Conservation (phyloP, 148 eudicot genomes). For the Agrostemma githago region DNA sequence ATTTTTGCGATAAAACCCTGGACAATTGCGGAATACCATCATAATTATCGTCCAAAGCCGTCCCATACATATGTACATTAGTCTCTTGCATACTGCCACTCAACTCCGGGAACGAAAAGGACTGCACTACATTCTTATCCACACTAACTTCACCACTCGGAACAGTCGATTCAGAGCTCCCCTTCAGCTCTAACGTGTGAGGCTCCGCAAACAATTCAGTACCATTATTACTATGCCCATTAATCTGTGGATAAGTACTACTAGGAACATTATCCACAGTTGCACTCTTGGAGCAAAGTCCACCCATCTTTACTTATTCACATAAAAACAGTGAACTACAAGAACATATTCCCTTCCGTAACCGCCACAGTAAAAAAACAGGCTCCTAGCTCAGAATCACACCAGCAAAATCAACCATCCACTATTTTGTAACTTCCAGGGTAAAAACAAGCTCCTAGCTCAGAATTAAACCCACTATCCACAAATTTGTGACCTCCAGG, state of each 20-base stretch:
- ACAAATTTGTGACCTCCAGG: background rate
- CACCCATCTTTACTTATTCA: slow-evolving; percentile 57
- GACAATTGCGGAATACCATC: slow-evolving; percentile 84
- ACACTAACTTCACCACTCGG: slow-evolving; percentile 29
- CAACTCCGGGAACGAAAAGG: slow-evolving; percentile 61
- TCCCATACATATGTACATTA: slow-evolving; percentile 25
- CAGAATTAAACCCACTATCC: background rate
- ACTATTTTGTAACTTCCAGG: background rate
- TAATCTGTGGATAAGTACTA: slow-evolving; percentile 47
- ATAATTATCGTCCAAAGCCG: slow-evolving; percentile 39
- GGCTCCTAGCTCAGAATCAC: background rate
- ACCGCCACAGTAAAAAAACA: background rate
- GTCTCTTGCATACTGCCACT: slow-evolving; percentile 27
- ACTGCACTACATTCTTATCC: slow-evolving; percentile 46
- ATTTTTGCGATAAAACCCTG: slow-evolving; percentile 62
- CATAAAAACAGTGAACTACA: slow-evolving; percentile 20
- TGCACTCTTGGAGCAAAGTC: slow-evolving; percentile 79
- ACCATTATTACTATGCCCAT: slow-evolving; percentile 45
- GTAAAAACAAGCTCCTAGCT: background rate
- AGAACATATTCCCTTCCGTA: slow-evolving; percentile 17
- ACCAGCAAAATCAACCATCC: slow-evolving; percentile 4
- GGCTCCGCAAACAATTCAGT: slow-evolving; percentile 42
- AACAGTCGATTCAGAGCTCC: slow-evolving; percentile 20
- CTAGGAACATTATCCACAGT: slow-evolving; percentile 54
- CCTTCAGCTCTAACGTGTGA: slow-evolving; percentile 35